phyloP scores from a whole-genome alignment of 225 moss, liverwort and hornwort genomes.

The Sphagnum tenellum region DNA sequence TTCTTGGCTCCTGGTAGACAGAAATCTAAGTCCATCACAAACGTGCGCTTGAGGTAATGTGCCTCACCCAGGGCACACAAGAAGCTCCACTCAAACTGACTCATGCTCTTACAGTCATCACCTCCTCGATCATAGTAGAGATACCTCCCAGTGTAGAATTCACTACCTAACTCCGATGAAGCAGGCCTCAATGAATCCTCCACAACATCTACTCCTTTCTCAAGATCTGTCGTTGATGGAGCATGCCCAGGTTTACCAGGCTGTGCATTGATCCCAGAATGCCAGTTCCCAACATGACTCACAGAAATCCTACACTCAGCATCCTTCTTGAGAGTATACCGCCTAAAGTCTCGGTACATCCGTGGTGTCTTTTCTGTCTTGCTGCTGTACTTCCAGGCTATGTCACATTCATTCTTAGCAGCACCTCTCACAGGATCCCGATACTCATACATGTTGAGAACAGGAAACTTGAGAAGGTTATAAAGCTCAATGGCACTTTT shows the following conservation, averaged over 20 bases:
- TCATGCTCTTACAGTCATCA: conserved; percentile 80
- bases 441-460: conserved; percentile 62
- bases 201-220: conserved; percentile 19
- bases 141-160: conserved; percentile 28
- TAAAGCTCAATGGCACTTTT: conserved; percentile 48
- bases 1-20: conserved; percentile 61
- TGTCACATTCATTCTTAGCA: conserved; percentile 50
- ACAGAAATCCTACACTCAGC: conserved; percentile 50
- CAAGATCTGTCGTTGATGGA: background rate
- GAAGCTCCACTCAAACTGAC: conserved; percentile 56
- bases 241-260: conserved; percentile 4
- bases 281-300: conserved; percentile 61
- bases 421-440: conserved; percentile 35
- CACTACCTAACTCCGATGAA: background rate
- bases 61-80: conserved; percentile 86
- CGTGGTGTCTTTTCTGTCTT: conserved; percentile 59
- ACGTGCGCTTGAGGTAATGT: conserved; percentile 63
- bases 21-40: conserved; percentile 75
- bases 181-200: conserved; percentile 3
- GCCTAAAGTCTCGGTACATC: conserved; percentile 67
- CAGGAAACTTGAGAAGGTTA: conserved; percentile 48
- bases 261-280: conserved; percentile 67
- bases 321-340: conserved; percentile 28
- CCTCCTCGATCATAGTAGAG: conserved; percentile 58
- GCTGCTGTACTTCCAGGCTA: conserved; percentile 75